Base-by-base conservation (phyloP, 192 early-diverging fungal species). In the Coemansia sp. region DNA sequence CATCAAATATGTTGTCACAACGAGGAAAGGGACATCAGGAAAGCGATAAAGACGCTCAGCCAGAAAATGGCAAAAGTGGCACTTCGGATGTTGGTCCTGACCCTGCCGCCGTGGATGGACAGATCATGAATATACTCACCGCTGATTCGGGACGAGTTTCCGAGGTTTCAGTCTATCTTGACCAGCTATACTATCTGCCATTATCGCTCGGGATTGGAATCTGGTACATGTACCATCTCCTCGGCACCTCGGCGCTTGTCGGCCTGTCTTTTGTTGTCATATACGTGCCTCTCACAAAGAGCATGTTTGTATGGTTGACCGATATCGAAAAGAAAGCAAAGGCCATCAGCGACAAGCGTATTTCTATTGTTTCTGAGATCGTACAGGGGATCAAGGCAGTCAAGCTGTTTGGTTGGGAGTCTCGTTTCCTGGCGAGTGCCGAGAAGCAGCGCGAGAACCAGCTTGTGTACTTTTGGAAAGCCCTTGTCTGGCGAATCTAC, bases 351-450 rank as follows among this genome's bases (percentile, higher is more conserved):
- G 94, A 96, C 71, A 85, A 89, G 62, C 85, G 94, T 14, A 75
- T 96, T 33, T 83, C 87, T 38, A 75, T 84, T 25, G 87, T 92
- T 40, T 95, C 90, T 57, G 94, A 97, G 79, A 74, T 92, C 33
- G 71, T 95, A 13, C 85, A 92, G 76, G 94, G 92, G 19, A 95
- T 98, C 54, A 86, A 92, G 41, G 89, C 96, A 25, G 87, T 98
- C 53, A 98, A 98, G 66, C 88, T 96, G 68, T 91, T 92, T 74
- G 90, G 88, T 23, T 93, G 92, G 92, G 91, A 92, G 74, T 60
- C 81, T 19, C 81, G 84, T 56, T 93, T 97, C 63, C 61, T 86
- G 53, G 77, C 82, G 25, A 85, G 86, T 50, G 76, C 95, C n/a
- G 81, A 85, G n/a, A 82, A 81, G 46, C 69, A 84, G 8, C 85